Conservation (phyloP, 345 rosid species). For the Salix udensis region DNA sequence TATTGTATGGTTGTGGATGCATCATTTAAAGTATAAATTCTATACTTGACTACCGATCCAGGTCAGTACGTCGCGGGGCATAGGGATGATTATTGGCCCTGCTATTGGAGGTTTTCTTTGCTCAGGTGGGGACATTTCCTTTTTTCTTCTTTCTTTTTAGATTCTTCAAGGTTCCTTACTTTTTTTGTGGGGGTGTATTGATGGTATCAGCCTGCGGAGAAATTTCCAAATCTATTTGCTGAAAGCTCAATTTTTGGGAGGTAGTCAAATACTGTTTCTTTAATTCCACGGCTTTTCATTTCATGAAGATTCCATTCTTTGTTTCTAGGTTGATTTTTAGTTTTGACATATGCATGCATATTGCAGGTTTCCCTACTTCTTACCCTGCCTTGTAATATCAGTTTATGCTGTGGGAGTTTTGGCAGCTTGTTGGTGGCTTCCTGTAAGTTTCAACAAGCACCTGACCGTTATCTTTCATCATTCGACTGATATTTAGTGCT, state of each 20-base stretch:
- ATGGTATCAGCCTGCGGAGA: slow-evolving; percentile 34
- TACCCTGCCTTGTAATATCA: slow-evolving; percentile 44
- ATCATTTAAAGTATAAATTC: neutral
- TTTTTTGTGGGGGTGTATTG: too few relatives aligned
- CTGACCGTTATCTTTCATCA: too few relatives aligned
- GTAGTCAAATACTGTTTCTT: slow-evolving; percentile 11
- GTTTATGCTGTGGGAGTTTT: slow-evolving; percentile 30
- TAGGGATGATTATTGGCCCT: slow-evolving; percentile 26
- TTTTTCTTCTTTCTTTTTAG: neutral
- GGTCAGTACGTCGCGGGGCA: slow-evolving; percentile 22
- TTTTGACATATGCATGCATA: neutral
- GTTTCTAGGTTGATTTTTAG: neutral
- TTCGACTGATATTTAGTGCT: too few relatives aligned
- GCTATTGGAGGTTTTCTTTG: slow-evolving; percentile 29
- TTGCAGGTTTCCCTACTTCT: slow-evolving; percentile 43
- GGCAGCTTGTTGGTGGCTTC: slow-evolving; percentile 38
- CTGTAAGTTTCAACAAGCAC: slow-evolving; percentile 22
- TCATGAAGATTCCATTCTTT: too few relatives aligned
- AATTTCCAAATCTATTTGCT: slow-evolving; percentile 29
- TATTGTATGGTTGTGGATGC: neutral
- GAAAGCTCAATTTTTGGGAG: slow-evolving; percentile 38
- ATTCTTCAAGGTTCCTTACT: neutral
- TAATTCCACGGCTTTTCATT: too few relatives aligned
- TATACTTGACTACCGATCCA: neutral
- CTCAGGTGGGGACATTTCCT: slow-evolving; percentile 12